Evolutionary conservation across 345 rosid species (phyloP).

Genomic region (Erucastrum elatum): DNA sequence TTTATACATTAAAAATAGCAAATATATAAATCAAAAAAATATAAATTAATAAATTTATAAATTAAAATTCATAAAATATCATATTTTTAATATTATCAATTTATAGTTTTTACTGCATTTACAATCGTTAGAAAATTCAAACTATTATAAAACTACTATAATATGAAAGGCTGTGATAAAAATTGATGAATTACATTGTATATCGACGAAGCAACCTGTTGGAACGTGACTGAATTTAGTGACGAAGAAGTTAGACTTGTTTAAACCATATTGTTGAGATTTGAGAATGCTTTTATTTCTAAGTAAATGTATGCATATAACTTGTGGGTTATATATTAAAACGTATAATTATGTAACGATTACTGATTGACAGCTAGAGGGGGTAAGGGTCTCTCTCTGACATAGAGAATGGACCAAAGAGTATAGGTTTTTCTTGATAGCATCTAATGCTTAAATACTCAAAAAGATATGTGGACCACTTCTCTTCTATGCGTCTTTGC

Average conservation of each 20-base stretch:
- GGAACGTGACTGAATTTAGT: constrained; percentile 13
- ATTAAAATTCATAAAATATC: too few relatives aligned
- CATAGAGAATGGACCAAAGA: constrained; percentile 41
- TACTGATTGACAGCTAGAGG: constrained; percentile 32
- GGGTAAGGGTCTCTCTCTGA: constrained; percentile 33
- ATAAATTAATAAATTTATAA: too few relatives aligned
- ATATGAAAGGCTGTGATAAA: not conserved
- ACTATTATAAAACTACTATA: not conserved
- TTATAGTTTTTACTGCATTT: too few relatives aligned
- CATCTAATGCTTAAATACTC: constrained; percentile 42
- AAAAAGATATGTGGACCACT: constrained; percentile 39
- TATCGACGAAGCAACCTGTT: not conserved
- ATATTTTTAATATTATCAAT: too few relatives aligned
- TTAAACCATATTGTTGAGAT: constrained; percentile 1
- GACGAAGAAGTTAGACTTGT: constrained; percentile 18
- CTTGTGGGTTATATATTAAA: not conserved
- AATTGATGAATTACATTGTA: not conserved
- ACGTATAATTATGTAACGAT: not conserved
- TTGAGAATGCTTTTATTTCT: not conserved
- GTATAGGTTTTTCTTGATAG: constrained; percentile 41
- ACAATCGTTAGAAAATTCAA: not conserved
- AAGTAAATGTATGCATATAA: not conserved
- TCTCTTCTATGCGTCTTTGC: constrained; percentile 29
- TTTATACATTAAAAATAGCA: not conserved
- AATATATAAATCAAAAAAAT: too few relatives aligned